phyloP scores from a whole-genome alignment of 2,329 filamentous ascomycete genomes.

The Neoarthrinium moseri region DNA sequence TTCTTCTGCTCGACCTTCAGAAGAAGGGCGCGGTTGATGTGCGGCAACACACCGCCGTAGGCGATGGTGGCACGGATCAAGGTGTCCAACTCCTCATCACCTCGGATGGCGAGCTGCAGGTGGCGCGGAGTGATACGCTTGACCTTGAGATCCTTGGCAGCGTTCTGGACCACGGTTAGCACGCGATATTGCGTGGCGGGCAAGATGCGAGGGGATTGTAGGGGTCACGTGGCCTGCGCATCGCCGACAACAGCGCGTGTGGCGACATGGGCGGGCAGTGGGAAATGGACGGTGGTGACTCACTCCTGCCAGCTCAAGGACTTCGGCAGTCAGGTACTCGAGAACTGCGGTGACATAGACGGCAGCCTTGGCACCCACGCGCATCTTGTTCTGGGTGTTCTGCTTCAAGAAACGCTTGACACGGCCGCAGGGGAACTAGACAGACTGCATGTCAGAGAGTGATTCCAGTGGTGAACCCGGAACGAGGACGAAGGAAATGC shows the following conservation, averaged over 20 bases:
- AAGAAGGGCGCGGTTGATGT: slow-evolving; percentile 96
- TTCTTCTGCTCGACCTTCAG: slow-evolving; percentile 98
- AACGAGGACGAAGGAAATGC: too few species aligned
- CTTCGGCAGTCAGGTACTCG: slow-evolving; percentile 96
- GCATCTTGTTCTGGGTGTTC: slow-evolving; percentile 99
- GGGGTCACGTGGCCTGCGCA: too few species aligned
- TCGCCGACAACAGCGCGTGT: too few species aligned
- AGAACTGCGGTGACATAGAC: slow-evolving; percentile 98
- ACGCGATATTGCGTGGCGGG: slow-evolving; percentile 9
- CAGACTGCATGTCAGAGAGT: background rate
- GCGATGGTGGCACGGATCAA: slow-evolving; percentile 97
- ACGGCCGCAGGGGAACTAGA: slow-evolving; percentile 96
- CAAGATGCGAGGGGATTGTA: too few species aligned
- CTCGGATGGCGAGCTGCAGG: slow-evolving; percentile 94
- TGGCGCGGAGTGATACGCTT: slow-evolving; percentile 99
- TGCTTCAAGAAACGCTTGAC: slow-evolving; percentile 99
- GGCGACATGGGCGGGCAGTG: slow-evolving; percentile 5
- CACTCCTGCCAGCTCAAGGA: slow-evolving; percentile 92
- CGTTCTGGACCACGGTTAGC: slow-evolving; percentile 60
- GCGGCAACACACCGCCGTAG: slow-evolving; percentile 95
- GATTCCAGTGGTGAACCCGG: too few species aligned
- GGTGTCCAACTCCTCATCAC: slow-evolving; percentile 97
- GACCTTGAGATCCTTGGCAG: slow-evolving; percentile 98
- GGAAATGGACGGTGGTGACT: slow-evolving; percentile 35
- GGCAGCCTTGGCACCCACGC: slow-evolving; percentile 96